Base-by-base conservation (phyloP, 2,329 filamentous ascomycete species). In the Immersiporthe knoxdaviesiana region DNA sequence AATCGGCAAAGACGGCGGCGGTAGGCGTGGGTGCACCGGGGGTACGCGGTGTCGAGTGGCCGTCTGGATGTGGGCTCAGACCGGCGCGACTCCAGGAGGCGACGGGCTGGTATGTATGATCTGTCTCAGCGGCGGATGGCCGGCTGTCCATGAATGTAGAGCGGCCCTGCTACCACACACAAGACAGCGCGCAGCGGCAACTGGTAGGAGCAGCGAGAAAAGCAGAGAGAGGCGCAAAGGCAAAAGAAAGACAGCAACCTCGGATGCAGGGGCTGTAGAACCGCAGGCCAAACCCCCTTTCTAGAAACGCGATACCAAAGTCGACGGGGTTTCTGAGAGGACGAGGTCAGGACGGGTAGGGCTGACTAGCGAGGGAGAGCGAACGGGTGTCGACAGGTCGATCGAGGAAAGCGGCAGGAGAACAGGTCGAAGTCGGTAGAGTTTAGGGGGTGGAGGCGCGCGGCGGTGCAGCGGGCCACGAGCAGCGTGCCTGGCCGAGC, bases 61-160 rank as follows among this genome's bases (percentile, higher is more conserved):
- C 74, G 59, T 75, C 65, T 35, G 39, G 39, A 56, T 66, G 44
- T 41, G 37, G 39, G 27, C 21, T 58, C 35, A 65, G 47, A 35
- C 63, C 56, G 75, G 80, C 72, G 76, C 77, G 74, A 56, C 79
- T 74, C 81, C 81, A 84, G 73, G 80, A 77, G 72, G 77, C 75
- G 62, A 80, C 77, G 72, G 79, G 75, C 71, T 79, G 80, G 75
- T 84, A 84, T 77, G 75, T 78, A 82, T 84, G 82, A 75, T 83
- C 81, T 70, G 81, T 77, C 78, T 84, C 83, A 78, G 82, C 81
- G 77, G 83, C 79, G 72, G 81, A 79, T 75, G 83, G 80, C 80
- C 80, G 82, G 78, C 81, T 80, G 80, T 85, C 83, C 84, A 85
- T 85, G 80, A 83, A 84, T 76, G 69, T 74, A 69, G 71, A 73